A percentile compares a stretch with the other conserved stretches of the same genome.
Conservation (phyloP, 176 grass and related monocot genomes). For the Musa itinerans region DNA sequence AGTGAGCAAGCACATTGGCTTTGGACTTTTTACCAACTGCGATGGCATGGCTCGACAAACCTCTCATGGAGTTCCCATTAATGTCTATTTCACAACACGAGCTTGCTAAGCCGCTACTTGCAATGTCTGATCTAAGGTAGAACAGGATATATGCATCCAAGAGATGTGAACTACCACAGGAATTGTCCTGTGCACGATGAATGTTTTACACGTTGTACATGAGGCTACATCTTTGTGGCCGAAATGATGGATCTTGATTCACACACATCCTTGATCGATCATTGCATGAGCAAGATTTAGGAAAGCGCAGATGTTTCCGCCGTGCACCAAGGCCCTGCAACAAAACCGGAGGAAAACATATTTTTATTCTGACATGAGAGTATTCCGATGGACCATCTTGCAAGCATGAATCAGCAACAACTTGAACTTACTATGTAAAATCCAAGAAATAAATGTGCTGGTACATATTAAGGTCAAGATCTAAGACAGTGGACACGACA, state of each 20-base stretch:
- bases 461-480: too few relatives aligned
- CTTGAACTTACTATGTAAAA: too few relatives aligned
- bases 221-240: background rate
- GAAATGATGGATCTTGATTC: conserved; percentile 9
- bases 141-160: background rate
- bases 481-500: too few relatives aligned
- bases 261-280: conserved; percentile 95
- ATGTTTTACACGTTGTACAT: background rate
- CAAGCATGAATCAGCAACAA: background rate
- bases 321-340: conserved; percentile 70
- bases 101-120: background rate
- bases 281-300: conserved; percentile 91
- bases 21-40: background rate
- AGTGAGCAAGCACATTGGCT: background rate
- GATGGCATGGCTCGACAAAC: background rate
- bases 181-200: background rate
- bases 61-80: background rate
- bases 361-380: conserved; percentile 9
- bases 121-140: background rate
- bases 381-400: background rate
- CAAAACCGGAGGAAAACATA: background rate
- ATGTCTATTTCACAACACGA: background rate
- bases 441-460: too few relatives aligned
- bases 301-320: conserved; percentile 83
- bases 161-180: background rate